Base-by-base conservation (phyloP, 2,329 filamentous ascomycete species). In the Stemphylium beticola region DNA sequence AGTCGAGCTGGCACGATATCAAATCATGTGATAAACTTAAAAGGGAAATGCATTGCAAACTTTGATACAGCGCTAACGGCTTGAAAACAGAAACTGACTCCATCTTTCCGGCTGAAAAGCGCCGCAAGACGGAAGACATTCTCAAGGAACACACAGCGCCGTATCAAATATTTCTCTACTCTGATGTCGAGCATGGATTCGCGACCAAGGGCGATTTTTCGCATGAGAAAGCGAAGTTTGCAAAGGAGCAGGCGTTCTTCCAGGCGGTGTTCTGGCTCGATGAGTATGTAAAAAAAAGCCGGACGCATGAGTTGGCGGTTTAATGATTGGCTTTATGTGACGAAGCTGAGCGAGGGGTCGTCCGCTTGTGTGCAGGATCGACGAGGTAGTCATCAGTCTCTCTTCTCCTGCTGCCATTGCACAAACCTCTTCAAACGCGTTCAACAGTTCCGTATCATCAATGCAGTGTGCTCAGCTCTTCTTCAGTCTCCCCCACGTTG, bases 221-320 rank as follows among this genome's bases (percentile, higher is more conserved):
- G 57, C 81, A 86, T 59, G 82, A 81, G 72, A 60, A 78, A 40
- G 74, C 84, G 68, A 86, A 83, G 73, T 93, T 83, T 66, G 87
- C 89, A 33, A 93, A 91, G 82, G 90, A 96, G 77, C 85, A 89
- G 76, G 91, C 91, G 4, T 95, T 95, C 72, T 68, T 82, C 60
- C 91, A 95, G 80, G 90, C 90, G 32, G 81, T 92, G 46, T 73
- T 80, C 47, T 96, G 91, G 91, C 92, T 96, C 64, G 83, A 90
- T 62, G 80, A 87, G 74, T 80, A 83, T 72, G 72, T 89, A 57
- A 79, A 78, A 57, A 65, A 38, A 55, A 36, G 39, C 2, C 18
- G 9, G 46, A 12, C 3, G 18, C 22, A 4, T 33, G 33, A 17
- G 2, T 36, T 36, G 33, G 33, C 33, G 24, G 7, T 9, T 9